Percentiles rank a stretch among this genome's conserved stretches.
Evolutionary conservation across 148 eudicot genomes (phyloP).

Genomic region (Camellia japonica): DNA sequence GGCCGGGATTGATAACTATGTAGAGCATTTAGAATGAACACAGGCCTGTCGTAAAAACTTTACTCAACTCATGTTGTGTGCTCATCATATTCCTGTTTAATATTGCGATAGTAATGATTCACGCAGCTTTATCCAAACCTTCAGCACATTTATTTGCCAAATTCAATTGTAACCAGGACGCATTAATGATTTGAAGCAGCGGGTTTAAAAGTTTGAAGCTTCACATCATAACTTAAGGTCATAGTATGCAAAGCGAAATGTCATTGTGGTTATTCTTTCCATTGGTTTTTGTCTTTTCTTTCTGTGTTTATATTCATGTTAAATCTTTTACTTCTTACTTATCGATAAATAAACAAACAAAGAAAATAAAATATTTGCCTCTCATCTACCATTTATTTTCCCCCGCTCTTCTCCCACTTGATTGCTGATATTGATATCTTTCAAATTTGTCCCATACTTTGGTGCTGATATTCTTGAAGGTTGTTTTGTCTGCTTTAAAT

Average conservation of each 20-base stretch:
- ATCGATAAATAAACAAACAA: background rate
- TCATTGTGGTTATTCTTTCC: background rate
- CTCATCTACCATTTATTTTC: background rate
- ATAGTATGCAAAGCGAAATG: background rate
- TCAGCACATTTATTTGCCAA: background rate
- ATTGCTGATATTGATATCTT: background rate
- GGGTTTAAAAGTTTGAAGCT: background rate
- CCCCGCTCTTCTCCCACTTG: background rate
- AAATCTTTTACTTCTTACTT: background rate
- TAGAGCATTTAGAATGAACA: background rate
- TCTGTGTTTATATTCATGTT: background rate
- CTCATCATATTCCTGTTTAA: background rate
- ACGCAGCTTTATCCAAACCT: background rate
- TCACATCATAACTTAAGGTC: background rate
- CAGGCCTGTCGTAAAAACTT: background rate
- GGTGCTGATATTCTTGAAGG: background rate
- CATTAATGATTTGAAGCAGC: background rate
- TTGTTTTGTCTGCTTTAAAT: background rate
- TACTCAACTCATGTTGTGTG: background rate
- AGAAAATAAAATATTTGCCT: background rate
- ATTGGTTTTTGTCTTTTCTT: background rate
- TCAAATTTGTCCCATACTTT: background rate
- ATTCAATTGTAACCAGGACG: background rate
- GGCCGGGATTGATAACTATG: no score
- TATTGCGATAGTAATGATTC: background rate